Percentiles rank a stretch among this genome's conserved stretches.
phyloP scores from a whole-genome alignment of 768 basidiomycete species.

The Xerocomellus intermedius region DNA sequence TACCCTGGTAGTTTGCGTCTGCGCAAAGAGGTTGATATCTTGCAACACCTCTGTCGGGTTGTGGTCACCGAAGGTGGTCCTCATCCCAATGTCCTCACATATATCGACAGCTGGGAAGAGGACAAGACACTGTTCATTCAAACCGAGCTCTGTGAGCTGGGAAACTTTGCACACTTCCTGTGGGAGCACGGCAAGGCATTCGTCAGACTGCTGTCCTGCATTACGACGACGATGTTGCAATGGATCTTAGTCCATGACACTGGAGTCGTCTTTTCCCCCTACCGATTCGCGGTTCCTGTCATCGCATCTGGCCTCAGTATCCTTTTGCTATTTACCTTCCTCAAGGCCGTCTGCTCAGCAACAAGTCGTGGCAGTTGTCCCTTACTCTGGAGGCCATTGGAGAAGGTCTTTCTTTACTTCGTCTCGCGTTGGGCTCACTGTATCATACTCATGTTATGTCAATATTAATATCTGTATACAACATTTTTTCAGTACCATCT shows the following conservation, averaged over 20 bases:
- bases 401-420: too few relatives aligned
- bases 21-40: conserved; percentile 91
- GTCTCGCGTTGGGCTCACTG: too few relatives aligned
- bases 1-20: conserved; percentile 62
- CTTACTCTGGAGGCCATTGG: too few relatives aligned
- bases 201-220: conserved; percentile 12
- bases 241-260: conserved; percentile 42
- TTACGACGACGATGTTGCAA: conserved; percentile 29
- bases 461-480: too few relatives aligned
- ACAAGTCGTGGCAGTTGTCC: too few relatives aligned
- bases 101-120: conserved; percentile 96
- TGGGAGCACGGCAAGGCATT: conserved; percentile 86
- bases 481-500: too few relatives aligned
- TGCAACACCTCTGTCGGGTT: conserved; percentile 64
- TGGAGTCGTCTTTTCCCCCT: neutral
- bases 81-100: conserved; percentile 83
- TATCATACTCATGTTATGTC: too few relatives aligned
- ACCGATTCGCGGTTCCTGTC: neutral
- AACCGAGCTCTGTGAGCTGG: conserved; percentile 91
- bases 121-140: conserved; percentile 84
- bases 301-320: too few relatives aligned
- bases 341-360: too few relatives aligned
- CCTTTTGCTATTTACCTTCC: too few relatives aligned
- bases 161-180: conserved; percentile 88
- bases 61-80: conserved; percentile 27